These are phyloP conservation scores for Diplocarpon mali DNA, from an alignment of 2,329 filamentous ascomycete species.

Conservation along the genomic window DNA sequence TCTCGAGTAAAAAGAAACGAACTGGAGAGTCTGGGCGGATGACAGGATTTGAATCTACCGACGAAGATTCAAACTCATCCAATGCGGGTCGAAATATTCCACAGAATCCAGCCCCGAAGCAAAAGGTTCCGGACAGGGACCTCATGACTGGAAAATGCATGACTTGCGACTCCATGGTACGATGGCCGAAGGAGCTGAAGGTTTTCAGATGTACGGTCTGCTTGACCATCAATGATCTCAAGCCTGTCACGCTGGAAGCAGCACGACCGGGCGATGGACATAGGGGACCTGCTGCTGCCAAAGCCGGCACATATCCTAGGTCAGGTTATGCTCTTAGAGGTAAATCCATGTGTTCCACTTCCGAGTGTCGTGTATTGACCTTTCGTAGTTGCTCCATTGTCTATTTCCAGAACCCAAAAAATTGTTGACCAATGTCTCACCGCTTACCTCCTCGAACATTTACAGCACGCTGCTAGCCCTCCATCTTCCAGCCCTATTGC, in stretches of 20 bases:
- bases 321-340: slow-evolving; percentile 16
- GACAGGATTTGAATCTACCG: slow-evolving; percentile 34
- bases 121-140: slow-evolving; percentile 39
- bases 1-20: slow-evolving; percentile 48
- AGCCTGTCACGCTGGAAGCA: slow-evolving; percentile 30
- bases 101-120: slow-evolving; percentile 12
- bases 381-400: slow-evolving; percentile 36
- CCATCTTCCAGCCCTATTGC: slow-evolving; percentile 11
- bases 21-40: slow-evolving; percentile 28
- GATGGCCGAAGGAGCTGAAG: slow-evolving; percentile 63
- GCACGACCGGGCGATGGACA: slow-evolving; percentile 22
- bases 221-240: slow-evolving; percentile 72
- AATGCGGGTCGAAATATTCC: slow-evolving; percentile 6
- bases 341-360: slow-evolving; percentile 3
- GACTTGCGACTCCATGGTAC: slow-evolving; percentile 71
- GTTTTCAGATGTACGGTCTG: slow-evolving; percentile 78
- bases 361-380: neutral
- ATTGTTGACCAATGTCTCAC: slow-evolving; percentile 45
- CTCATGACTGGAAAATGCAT: slow-evolving; percentile 66
- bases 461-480: slow-evolving; percentile 27
- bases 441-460: slow-evolving; percentile 35
- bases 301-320: slow-evolving; percentile 12
- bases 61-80: slow-evolving; percentile 31
- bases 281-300: slow-evolving; percentile 12
- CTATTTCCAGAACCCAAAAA: slow-evolving; percentile 45